phyloP scores from a whole-genome alignment of 495 filamentous ascomycete species.

The Podospora appendiculata region DNA sequence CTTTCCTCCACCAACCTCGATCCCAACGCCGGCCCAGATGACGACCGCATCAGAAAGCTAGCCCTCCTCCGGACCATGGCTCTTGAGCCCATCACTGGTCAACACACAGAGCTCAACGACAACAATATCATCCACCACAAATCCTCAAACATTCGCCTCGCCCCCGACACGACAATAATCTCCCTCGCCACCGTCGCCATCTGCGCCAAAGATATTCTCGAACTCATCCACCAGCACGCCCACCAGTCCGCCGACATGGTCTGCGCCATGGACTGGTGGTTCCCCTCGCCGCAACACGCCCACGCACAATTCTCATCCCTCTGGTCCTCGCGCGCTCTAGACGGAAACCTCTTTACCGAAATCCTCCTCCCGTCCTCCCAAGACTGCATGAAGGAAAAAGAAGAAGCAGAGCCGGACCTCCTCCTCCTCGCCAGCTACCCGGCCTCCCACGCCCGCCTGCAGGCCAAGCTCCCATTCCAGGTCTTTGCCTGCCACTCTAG shows the following conservation, averaged over 20 bases:
- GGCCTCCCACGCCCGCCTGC: slow-evolving; percentile 16
- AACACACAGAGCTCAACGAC: not conserved
- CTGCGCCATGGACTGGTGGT: slow-evolving; percentile 48
- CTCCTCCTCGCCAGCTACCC: slow-evolving; percentile 39
- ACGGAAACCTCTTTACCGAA: slow-evolving; percentile 43
- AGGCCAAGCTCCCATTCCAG: slow-evolving; percentile 34
- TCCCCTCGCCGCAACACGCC: slow-evolving; percentile 20
- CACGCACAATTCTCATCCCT: slow-evolving; percentile 33
- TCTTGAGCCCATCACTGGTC: slow-evolving; percentile 24
- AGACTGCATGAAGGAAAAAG: slow-evolving; percentile 1
- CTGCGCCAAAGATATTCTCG: slow-evolving; percentile 47
- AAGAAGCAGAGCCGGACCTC: slow-evolving; percentile 26
- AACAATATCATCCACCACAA: slow-evolving; percentile 11
- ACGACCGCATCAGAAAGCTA: slow-evolving; percentile 33
- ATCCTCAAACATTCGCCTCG: slow-evolving; percentile 1
- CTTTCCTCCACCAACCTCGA: slow-evolving; percentile 24
- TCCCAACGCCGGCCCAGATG: slow-evolving; percentile 15
- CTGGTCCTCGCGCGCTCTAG: slow-evolving; percentile 42
- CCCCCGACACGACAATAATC: slow-evolving; percentile 32
- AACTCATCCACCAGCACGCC: slow-evolving; percentile 38
- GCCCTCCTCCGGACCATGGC: slow-evolving; percentile 39
- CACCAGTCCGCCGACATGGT: slow-evolving; percentile 41
- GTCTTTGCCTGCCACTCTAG: slow-evolving; percentile 51
- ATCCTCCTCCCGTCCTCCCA: slow-evolving; percentile 26
- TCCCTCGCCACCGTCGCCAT: slow-evolving; percentile 44